Evolutionary conservation across 202 grass and related monocot species (phyloP).

Genomic region (Panicum hallii): DNA sequence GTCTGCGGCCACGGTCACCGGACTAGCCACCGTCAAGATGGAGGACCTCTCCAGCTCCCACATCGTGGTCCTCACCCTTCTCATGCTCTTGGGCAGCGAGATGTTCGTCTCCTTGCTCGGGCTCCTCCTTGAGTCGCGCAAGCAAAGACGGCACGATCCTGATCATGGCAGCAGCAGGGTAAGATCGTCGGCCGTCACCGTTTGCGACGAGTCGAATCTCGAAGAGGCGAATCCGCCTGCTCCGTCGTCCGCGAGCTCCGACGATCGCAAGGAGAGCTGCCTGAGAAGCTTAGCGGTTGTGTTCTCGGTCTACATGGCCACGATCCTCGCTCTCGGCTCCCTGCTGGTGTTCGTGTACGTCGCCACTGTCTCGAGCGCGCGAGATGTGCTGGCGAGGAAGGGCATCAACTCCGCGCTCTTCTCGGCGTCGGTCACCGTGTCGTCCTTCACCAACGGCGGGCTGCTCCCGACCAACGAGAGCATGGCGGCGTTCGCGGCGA

Average conservation of each 20-base stretch:
- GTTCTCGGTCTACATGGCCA: conserved; percentile 43
- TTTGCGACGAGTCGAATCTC: conserved; percentile 26
- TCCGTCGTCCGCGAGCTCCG: conserved; percentile 17
- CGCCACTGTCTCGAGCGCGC: conserved; percentile 44
- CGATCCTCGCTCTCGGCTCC: conserved; percentile 49
- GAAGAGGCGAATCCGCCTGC: conserved; percentile 16
- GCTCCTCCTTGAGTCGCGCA: conserved; percentile 32
- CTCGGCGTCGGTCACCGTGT: conserved; percentile 50
- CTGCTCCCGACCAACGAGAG: conserved; percentile 74
- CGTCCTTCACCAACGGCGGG: conserved; percentile 83
- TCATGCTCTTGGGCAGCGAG: conserved; percentile 80
- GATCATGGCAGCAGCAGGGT: conserved; percentile 28
- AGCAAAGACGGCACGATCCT: conserved; percentile 1
- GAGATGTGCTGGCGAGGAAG: conserved; percentile 63
- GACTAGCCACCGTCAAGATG: conserved; percentile 64
- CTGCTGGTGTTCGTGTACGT: conserved; percentile 52
- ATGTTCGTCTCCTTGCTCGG: conserved; percentile 58
- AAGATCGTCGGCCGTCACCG: conserved; percentile 1
- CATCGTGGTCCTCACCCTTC: conserved; percentile 50
- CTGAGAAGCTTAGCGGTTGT: conserved; percentile 41
- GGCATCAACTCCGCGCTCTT: conserved; percentile 60
- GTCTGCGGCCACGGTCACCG: conserved; percentile 69
- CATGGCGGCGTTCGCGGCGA: conserved; percentile 64
- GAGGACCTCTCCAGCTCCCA: conserved; percentile 68
- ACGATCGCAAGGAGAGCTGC: conserved; percentile 15